Percentiles rank a stretch among this genome's conserved stretches.
phyloP scores from a whole-genome alignment of 768 basidiomycete genomes.

The Pleurotus citrinopileatus region DNA sequence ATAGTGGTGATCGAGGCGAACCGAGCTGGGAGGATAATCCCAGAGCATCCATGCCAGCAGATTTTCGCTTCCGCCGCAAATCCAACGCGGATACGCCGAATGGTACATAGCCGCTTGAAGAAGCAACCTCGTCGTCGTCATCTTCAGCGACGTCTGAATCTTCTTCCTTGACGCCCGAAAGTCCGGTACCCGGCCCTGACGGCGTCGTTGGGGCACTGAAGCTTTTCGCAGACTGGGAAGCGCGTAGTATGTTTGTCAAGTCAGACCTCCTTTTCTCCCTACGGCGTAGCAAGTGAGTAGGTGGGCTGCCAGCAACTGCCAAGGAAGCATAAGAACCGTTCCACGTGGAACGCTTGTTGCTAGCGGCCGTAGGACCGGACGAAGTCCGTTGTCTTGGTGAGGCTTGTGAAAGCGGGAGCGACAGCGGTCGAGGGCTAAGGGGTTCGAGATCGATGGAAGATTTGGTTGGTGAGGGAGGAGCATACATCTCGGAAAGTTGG shows the following conservation, averaged over 20 bases:
- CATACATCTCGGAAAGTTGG: constrained; percentile 86
- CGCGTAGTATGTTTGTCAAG: constrained; percentile 43
- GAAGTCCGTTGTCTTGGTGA: constrained; percentile 25
- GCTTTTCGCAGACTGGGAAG: constrained; percentile 20
- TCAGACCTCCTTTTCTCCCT: constrained; percentile 56
- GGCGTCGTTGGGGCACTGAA: constrained; percentile 39
- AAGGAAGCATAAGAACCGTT: constrained; percentile 62
- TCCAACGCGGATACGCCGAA: constrained; percentile 67
- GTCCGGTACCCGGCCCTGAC: constrained; percentile 15
- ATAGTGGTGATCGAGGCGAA: constrained; percentile 28
- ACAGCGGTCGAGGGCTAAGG: constrained; percentile 38
- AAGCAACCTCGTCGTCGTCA: constrained; percentile 12
- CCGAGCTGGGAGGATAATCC: constrained; percentile 31
- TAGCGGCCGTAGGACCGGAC: constrained; percentile 20
- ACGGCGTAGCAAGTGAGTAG: constrained; percentile 38
- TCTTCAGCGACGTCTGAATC: constrained; percentile 24
- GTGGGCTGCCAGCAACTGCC: constrained; percentile 44
- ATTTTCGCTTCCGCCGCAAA: constrained; percentile 51
- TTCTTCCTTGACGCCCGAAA: constrained; percentile 26
- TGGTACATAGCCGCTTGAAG: constrained; percentile 20
- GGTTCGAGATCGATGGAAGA: constrained; percentile 22
- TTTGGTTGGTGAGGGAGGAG: constrained; percentile 63
- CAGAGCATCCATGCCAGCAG: constrained; percentile 49
- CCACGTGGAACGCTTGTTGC: constrained; percentile 71
- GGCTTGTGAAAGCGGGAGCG: constrained; percentile 30